Base-by-base conservation (phyloP, 441 rosid genomes). In the Croton laevigatus region DNA sequence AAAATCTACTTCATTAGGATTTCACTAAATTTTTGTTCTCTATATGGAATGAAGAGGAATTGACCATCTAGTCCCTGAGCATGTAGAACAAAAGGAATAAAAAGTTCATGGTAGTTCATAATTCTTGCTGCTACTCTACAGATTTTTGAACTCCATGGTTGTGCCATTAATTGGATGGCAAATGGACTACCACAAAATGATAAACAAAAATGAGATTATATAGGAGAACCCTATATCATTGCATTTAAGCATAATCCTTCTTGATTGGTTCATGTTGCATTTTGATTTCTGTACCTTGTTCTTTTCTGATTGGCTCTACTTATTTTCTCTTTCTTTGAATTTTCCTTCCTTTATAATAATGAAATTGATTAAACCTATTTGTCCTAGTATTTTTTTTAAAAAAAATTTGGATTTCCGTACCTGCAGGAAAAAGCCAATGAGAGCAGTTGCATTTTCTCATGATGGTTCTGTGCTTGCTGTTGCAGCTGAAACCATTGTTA, bases 401-500 rank as follows among this genome's bases (percentile, higher is more conserved):
- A 5, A 51, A 5, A 5, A 51, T 70, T 48, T n/a, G 14, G 53
- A 54, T 60, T 52, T 20, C 49, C 51, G 75, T 55, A 65, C 49
- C 55, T 78, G 75, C 86, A 96, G 99, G 72, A 96, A 85, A 78
- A 91, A 77, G 81, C 93, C 94, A 34, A 86, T 91, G 96, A 91
- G 96, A 19, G 97, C 98, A 71, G 98, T 96, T 73, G 76, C 96
- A 48, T 96, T 96, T 84, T 96, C 99, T 75, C 78, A 85, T 1
- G 99, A 96, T 81, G 99, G 99, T 81, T 85, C 97, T 70, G 94
- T 96, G 75, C 91, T 96, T 13, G 98, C 98, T 58, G 92, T 93
- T 85, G 97, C 97, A 0, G 98, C 97, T 65, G 97, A 90, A 81
- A 89, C 90, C 68, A 82, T 84, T 49, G 86, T 96, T 74, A 96